Conservation (phyloP, 176 grass and related monocot species). For the Rhynchospora breviuscula region DNA sequence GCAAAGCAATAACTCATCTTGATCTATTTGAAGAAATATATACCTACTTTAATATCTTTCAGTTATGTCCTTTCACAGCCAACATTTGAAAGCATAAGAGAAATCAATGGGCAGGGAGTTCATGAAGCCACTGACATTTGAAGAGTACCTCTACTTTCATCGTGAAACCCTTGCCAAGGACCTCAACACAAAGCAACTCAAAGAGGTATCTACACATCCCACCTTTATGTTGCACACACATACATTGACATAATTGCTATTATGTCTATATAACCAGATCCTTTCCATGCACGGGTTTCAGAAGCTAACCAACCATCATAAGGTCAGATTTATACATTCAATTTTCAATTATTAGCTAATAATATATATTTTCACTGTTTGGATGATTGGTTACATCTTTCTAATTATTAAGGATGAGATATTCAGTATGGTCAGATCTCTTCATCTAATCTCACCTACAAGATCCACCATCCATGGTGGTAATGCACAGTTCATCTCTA, state of each 20-base stretch:
- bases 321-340: not conserved
- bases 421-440: not conserved
- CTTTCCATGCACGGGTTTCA: not conserved
- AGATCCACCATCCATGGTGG: not conserved
- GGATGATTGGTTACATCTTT: not conserved
- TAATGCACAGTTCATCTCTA: not conserved
- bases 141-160: not conserved
- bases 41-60: not conserved
- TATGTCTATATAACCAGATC: constrained; percentile 7
- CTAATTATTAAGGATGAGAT: not conserved
- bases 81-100: not conserved
- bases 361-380: not conserved
- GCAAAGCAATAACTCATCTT: not conserved
- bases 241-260: no score
- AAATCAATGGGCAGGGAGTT: not conserved
- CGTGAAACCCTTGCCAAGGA: not conserved
- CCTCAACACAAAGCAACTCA: not conserved
- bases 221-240: not conserved
- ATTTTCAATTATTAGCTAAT: not conserved
- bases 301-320: not conserved
- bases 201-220: not conserved
- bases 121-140: not conserved
- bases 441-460: not conserved
- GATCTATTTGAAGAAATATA: not conserved
- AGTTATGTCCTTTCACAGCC: not conserved